Evolutionary conservation across 2,329 filamentous ascomycete species (phyloP).

Genomic region (Tolypocladium inflatum): DNA sequence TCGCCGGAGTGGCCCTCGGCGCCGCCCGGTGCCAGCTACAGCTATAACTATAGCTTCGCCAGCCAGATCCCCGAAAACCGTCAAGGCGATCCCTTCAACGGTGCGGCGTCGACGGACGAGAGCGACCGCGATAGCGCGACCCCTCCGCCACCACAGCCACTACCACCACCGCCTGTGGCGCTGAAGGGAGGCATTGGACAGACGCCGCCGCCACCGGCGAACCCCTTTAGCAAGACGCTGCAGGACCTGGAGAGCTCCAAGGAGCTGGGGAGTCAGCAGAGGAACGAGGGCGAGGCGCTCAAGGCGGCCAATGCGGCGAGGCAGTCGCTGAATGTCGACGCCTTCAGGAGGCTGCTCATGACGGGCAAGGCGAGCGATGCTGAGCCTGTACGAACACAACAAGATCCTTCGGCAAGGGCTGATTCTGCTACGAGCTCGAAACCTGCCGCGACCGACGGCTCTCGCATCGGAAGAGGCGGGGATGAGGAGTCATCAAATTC

Average conservation of each 20-base stretch:
- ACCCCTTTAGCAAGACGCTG: conserved; percentile 46
- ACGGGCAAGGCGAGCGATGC: conserved; percentile 50
- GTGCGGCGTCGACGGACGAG: conserved; percentile 15
- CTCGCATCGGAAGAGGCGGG: not conserved
- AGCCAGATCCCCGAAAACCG: not conserved
- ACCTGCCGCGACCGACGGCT: not conserved
- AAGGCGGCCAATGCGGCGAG: conserved; percentile 23
- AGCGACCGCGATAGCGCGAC: conserved; percentile 17
- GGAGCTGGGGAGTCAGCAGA: conserved; percentile 19
- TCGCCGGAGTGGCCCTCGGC: conserved; percentile 28
- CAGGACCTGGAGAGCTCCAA: conserved; percentile 36
- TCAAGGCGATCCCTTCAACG: conserved; percentile 20
- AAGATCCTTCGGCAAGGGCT: not conserved
- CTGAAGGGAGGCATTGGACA: not conserved
- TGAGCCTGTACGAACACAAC: not conserved
- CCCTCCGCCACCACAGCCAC: conserved; percentile 11
- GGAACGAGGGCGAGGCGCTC: conserved; percentile 20
- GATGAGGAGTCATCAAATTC: not conserved
- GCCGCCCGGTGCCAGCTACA: conserved; percentile 7
- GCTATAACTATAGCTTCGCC: not conserved
- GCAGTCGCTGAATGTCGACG: conserved; percentile 61
- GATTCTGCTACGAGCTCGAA: not conserved
- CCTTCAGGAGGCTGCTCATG: conserved; percentile 67
- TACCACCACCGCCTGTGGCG: conserved; percentile 6
- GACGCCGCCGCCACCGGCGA: conserved; percentile 13